A percentile compares a stretch with the other conserved stretches of the same genome.
phyloP scores from a whole-genome alignment of 192 early-diverging fungal species.

The Umbelopsis ramanniana region DNA sequence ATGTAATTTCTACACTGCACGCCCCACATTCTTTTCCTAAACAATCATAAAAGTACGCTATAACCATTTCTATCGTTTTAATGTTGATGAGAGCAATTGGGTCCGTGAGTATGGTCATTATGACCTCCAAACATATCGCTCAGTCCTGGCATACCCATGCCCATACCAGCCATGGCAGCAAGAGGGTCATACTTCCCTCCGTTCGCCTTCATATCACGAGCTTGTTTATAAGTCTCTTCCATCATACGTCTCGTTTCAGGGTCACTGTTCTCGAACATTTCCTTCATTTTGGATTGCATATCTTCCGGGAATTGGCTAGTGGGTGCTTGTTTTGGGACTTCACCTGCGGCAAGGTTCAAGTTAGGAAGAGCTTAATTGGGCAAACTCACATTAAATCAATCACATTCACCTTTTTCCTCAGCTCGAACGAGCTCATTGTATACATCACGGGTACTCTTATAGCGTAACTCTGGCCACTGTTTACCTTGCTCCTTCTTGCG shows the following conservation, averaged over 20 bases:
- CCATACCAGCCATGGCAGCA: conserved; percentile 14
- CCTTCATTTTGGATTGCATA: conserved; percentile 23
- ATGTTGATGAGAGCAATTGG: conserved; percentile 16
- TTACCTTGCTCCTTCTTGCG: conserved; percentile 29
- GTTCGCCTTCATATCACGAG: conserved; percentile 1
- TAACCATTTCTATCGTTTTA: background rate
- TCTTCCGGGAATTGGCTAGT: background rate
- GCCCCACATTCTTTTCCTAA: background rate
- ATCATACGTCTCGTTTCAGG: conserved; percentile 28
- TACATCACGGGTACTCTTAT: conserved; percentile 18
- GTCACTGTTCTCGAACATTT: conserved; percentile 24
- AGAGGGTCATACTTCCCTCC: conserved; percentile 18
- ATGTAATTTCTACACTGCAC: conserved; percentile 33
- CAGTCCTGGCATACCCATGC: conserved; percentile 5
- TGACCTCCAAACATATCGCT: conserved; percentile 12
- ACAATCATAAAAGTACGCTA: conserved; percentile 6
- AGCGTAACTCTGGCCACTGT: conserved; percentile 27
- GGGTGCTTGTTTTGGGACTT: background rate
- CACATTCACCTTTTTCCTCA: conserved; percentile 25
- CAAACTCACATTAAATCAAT: too few relatives aligned
- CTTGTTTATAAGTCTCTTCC: conserved; percentile 18
- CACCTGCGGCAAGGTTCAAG: background rate
- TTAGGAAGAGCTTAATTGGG: too few relatives aligned
- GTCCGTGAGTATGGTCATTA: background rate
- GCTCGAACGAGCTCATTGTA: conserved; percentile 27